phyloP scores from a whole-genome alignment of 2,329 filamentous ascomycete genomes.

The Triangularia setosa region DNA sequence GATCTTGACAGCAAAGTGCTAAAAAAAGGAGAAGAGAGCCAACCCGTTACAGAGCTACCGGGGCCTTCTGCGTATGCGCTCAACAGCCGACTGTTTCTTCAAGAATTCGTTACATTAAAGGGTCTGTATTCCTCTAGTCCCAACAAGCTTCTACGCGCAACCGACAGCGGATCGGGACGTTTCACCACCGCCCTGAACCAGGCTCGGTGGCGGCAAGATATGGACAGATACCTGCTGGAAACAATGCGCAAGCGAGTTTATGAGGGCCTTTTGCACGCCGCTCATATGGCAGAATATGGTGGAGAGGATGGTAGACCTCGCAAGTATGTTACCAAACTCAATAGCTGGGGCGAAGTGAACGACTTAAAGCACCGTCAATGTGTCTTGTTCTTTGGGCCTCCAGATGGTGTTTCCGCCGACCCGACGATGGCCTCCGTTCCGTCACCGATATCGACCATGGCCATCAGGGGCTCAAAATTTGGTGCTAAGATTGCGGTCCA shows the following conservation, averaged over 20 bases:
- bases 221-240: slow-evolving; percentile 50
- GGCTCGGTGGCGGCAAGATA: slow-evolving; percentile 50
- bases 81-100: slow-evolving; percentile 33
- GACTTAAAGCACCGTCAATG: slow-evolving; percentile 40
- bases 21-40: neutral
- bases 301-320: slow-evolving; percentile 19
- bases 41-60: slow-evolving; percentile 7
- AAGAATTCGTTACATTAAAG: slow-evolving; percentile 16
- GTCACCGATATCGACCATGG: slow-evolving; percentile 43
- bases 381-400: slow-evolving; percentile 41
- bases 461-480: slow-evolving; percentile 34
- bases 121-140: slow-evolving; percentile 20
- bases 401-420: neutral
- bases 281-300: slow-evolving; percentile 27
- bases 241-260: slow-evolving; percentile 46
- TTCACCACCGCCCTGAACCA: slow-evolving; percentile 9
- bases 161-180: slow-evolving; percentile 10
- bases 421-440: slow-evolving; percentile 15
- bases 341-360: slow-evolving; percentile 43
- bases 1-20: slow-evolving; percentile 16
- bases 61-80: slow-evolving; percentile 31
- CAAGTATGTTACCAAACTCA: slow-evolving; percentile 41
- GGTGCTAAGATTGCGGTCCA: slow-evolving; percentile 47
- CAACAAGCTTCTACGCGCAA: slow-evolving; percentile 18
- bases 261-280: slow-evolving; percentile 43